phyloP scores from a whole-genome alignment of 1,284 basidiomycete genomes.

The Irpex sp. region DNA sequence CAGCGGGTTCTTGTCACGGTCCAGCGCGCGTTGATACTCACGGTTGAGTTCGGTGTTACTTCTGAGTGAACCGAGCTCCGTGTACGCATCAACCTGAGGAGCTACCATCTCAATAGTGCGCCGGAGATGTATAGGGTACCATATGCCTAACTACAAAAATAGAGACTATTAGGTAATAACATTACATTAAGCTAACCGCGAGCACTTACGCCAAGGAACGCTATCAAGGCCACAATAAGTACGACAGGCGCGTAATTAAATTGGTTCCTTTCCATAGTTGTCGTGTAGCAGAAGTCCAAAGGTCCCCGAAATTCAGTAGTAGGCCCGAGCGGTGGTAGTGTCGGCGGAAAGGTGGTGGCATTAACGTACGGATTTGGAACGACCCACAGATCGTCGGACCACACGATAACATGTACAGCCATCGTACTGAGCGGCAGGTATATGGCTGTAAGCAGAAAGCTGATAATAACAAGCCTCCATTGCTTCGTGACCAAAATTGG shows the following conservation, averaged over 20 bases:
- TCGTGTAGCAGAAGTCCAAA: constrained; percentile 77
- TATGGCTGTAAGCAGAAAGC: constrained; percentile 59
- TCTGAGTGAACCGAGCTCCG: constrained; percentile 65
- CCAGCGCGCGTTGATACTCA: constrained; percentile 70
- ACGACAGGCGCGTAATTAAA: constrained; percentile 71
- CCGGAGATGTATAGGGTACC: constrained; percentile 67
- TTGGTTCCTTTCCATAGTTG: constrained; percentile 67
- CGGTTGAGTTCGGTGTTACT: constrained; percentile 57
- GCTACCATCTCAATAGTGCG: constrained; percentile 54
- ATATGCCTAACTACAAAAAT: constrained; percentile 56
- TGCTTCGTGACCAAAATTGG: constrained; percentile 37
- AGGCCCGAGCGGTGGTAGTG: constrained; percentile 49
- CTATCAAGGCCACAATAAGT: constrained; percentile 53
- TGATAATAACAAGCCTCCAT: constrained; percentile 54
- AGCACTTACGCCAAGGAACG: constrained; percentile 48
- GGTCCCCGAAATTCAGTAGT: constrained; percentile 54
- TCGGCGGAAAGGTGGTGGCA: constrained; percentile 47
- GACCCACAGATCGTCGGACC: constrained; percentile 73
- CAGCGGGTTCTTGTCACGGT: constrained; percentile 66
- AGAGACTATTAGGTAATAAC: constrained; percentile 3
- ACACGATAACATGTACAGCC: constrained; percentile 66
- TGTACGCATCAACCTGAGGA: constrained; percentile 66
- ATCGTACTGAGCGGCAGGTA: constrained; percentile 72
- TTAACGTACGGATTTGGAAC: constrained; percentile 67
- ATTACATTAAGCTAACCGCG: background rate